These are phyloP conservation scores for Lichtheimia hyalospora DNA, from an alignment of 371 early-diverging fungal species.

Conservation along the genomic window DNA sequence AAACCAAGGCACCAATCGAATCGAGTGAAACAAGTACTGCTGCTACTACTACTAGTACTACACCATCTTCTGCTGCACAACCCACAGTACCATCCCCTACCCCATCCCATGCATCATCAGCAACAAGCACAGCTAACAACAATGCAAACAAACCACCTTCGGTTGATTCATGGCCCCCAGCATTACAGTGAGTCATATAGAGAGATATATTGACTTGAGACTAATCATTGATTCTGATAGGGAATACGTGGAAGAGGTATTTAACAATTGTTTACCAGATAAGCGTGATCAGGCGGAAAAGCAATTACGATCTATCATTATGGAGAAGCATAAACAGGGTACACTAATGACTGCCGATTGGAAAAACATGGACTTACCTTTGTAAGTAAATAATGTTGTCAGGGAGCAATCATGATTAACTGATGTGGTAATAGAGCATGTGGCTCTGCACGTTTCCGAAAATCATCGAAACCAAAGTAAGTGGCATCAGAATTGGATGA, in stretches of 20 bases:
- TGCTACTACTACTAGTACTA: background rate
- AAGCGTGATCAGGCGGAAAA: slow-evolving; percentile 53
- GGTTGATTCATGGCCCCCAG: slow-evolving; percentile 40
- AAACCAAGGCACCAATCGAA: slow-evolving; percentile 6
- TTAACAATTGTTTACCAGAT: slow-evolving; percentile 49
- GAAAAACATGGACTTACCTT: slow-evolving; percentile 65
- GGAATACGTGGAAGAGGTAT: slow-evolving; percentile 63
- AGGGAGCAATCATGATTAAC: background rate
- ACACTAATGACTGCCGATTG: slow-evolving; percentile 64
- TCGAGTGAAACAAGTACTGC: slow-evolving; percentile 11
- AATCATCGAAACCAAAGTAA: background rate
- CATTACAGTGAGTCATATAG: slow-evolving; percentile 32
- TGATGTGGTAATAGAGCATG: slow-evolving; percentile 1
- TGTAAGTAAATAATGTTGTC: slow-evolving; percentile 1
- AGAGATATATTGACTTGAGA: background rate
- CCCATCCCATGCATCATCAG: background rate
- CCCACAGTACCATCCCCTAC: background rate
- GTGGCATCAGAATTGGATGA: background rate
- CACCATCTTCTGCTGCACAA: too few relatives aligned
- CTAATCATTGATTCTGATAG: slow-evolving; percentile 22
- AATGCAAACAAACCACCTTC: slow-evolving; percentile 7
- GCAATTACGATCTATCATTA: slow-evolving; percentile 59
- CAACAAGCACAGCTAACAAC: slow-evolving; percentile 2
- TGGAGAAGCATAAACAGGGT: slow-evolving; percentile 47
- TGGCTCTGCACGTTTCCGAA: slow-evolving; percentile 4